These are phyloP conservation scores for Brassica balearica DNA, from an alignment of 441 rosid species.

Conservation along the genomic window DNA sequence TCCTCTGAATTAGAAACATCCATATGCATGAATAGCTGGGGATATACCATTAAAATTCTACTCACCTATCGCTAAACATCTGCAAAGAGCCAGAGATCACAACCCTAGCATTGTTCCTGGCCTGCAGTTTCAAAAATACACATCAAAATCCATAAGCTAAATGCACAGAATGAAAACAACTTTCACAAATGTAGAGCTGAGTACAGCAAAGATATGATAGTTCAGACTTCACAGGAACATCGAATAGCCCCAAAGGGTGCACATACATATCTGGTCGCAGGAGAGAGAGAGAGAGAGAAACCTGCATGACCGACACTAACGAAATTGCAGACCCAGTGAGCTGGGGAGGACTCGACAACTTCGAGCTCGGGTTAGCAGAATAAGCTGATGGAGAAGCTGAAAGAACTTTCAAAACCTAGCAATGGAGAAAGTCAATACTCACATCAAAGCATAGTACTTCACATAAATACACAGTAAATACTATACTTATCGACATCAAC, in stretches of 20 bases:
- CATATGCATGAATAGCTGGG: conserved; percentile 20
- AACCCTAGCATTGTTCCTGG: conserved; percentile 89
- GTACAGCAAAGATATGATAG: neutral
- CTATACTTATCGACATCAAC: conserved; percentile 7
- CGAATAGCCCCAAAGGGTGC: neutral
- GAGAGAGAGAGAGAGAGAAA: conserved; percentile 20
- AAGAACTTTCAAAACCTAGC: conserved; percentile 78
- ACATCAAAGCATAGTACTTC: conserved; percentile 12
- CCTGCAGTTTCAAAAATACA: conserved; percentile 54
- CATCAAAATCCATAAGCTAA: conserved; percentile 26
- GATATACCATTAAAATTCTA: conserved; percentile 22
- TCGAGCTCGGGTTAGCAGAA: conserved; percentile 76
- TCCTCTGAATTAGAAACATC: conserved; percentile 35
- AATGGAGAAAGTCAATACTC: conserved; percentile 18
- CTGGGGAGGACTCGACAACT: conserved; percentile 69
- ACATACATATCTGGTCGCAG: conserved; percentile 9
- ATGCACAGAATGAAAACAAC: neutral
- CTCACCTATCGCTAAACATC: conserved; percentile 75
- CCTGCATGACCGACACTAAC: conserved; percentile 84
- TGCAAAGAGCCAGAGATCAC: conserved; percentile 76
- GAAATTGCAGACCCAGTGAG: conserved; percentile 77
- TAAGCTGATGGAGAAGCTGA: conserved; percentile 86
- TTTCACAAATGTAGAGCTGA: conserved; percentile 9
- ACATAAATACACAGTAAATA: conserved; percentile 1
- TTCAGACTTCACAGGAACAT: conserved; percentile 7